A percentile compares a stretch with the other conserved stretches of the same genome.
Evolutionary conservation across 2,329 filamentous ascomycete genomes (phyloP).

Genomic region (Sordariomycetes sp.): DNA sequence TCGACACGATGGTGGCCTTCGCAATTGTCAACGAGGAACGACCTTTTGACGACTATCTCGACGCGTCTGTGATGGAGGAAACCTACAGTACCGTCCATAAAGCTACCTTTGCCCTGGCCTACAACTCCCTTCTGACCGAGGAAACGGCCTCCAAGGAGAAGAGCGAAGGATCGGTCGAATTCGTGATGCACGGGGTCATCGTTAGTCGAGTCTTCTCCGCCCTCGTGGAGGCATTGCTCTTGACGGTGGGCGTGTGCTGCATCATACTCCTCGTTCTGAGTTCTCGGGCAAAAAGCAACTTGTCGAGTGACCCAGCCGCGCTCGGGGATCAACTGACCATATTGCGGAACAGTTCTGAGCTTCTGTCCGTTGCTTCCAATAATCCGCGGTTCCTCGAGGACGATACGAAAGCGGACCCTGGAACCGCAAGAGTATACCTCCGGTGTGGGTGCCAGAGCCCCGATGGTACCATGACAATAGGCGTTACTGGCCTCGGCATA

Average conservation of each 20-base stretch:
- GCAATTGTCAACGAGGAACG: constrained; percentile 14
- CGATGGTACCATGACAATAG: not conserved
- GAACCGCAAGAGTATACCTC: constrained; percentile 2
- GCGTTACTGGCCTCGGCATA: not conserved
- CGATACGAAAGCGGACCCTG: not conserved
- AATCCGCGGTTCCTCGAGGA: not conserved
- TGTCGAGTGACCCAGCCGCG: constrained; percentile 15
- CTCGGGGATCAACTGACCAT: constrained; percentile 11
- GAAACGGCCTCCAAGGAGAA: constrained; percentile 5
- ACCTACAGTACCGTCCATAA: constrained; percentile 15
- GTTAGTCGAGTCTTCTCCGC: constrained; percentile 21
- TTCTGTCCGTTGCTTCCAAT: not conserved
- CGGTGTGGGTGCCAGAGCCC: constrained; percentile 3
- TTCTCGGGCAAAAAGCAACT: not conserved
- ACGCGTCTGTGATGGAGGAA: constrained; percentile 3
- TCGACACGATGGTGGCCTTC: constrained; percentile 22
- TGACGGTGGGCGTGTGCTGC: constrained; percentile 11
- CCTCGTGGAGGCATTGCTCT: constrained; percentile 16
- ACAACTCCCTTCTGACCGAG: constrained; percentile 10
- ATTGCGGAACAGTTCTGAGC: constrained; percentile 9
- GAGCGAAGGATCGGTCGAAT: constrained; percentile 6
- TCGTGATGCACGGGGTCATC: constrained; percentile 15
- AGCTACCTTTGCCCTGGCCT: constrained; percentile 18
- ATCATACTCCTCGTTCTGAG: constrained; percentile 10
- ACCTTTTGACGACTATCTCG: not conserved